Percentiles rank a stretch among this genome's conserved stretches.
phyloP scores from a whole-genome alignment of 495 filamentous ascomycete species.

The Neurospora sp. region DNA sequence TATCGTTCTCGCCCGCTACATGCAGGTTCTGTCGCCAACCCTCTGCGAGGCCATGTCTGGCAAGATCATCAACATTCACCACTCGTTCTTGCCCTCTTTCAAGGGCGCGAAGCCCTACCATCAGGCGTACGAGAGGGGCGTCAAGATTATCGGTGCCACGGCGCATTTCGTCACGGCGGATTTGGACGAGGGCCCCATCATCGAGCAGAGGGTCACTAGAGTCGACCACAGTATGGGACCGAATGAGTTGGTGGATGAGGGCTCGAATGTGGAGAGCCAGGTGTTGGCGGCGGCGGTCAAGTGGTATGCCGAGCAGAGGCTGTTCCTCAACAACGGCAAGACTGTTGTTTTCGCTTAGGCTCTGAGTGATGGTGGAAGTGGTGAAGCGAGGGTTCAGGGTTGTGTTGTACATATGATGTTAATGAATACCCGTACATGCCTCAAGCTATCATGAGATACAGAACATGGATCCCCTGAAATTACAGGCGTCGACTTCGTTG shows the following conservation, averaged over 20 bases:
- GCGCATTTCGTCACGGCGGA: conserved; percentile 71
- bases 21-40: conserved; percentile 68
- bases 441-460: neutral
- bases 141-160: conserved; percentile 72
- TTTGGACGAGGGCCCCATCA: conserved; percentile 68
- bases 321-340: conserved; percentile 62
- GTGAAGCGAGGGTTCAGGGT: neutral
- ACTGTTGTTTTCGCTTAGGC: conserved; percentile 54
- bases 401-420: neutral
- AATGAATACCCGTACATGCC: neutral
- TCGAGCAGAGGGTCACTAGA: conserved; percentile 63
- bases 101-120: conserved; percentile 77
- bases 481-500: neutral
- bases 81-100: conserved; percentile 68
- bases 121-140: conserved; percentile 65
- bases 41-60: conserved; percentile 60
- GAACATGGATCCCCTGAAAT: neutral
- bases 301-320: conserved; percentile 60
- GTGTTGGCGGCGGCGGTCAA: conserved; percentile 63
- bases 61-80: conserved; percentile 84
- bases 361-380: neutral
- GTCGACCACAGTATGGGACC: conserved; percentile 61
- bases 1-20: conserved; percentile 69
- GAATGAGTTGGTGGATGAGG: conserved; percentile 60
- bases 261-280: conserved; percentile 66